A percentile compares a stretch with the other conserved stretches of the same genome.
Evolutionary conservation across 768 basidiomycete genomes (phyloP).

Genomic region (Pleurotus platypus): DNA sequence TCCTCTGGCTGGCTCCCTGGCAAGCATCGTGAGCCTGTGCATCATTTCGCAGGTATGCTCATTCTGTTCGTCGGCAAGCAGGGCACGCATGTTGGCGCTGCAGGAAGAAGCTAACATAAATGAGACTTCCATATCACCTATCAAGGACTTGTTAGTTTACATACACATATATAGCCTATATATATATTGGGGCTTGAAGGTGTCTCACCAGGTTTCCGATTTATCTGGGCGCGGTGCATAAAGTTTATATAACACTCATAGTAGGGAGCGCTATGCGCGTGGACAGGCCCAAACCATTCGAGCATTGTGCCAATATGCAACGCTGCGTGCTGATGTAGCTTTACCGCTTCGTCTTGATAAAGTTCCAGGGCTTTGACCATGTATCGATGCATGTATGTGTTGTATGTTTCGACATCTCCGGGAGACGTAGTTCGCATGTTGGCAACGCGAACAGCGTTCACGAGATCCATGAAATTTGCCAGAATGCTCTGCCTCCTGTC

Average conservation of each 20-base stretch:
- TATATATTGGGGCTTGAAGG: background rate
- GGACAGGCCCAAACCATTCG: constrained; percentile 19
- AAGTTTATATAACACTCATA: constrained; percentile 26
- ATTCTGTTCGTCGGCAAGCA: constrained; percentile 12
- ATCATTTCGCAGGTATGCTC: constrained; percentile 7
- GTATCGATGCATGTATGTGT: constrained; percentile 17
- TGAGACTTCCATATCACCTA: constrained; percentile 16
- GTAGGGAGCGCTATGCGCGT: constrained; percentile 20
- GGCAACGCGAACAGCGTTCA: constrained; percentile 19
- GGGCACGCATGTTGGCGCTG: constrained; percentile 10
- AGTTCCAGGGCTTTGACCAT: constrained; percentile 7
- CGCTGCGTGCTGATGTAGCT: constrained; percentile 18
- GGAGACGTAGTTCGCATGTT: constrained; percentile 16
- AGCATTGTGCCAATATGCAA: constrained; percentile 18
- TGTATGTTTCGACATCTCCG: constrained; percentile 16
- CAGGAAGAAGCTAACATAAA: constrained; percentile 11
- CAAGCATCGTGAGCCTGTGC: constrained; percentile 7
- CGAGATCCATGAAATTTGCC: constrained; percentile 24
- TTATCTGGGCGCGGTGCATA: constrained; percentile 19
- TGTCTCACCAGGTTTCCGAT: constrained; percentile 16
- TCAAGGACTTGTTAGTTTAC: background rate
- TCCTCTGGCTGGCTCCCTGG: constrained; percentile 15
- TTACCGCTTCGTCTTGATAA: constrained; percentile 14
- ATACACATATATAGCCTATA: background rate
- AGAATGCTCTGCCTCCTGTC: constrained; percentile 17